Evolutionary conservation across 2,329 filamentous ascomycete genomes (phyloP).

Genomic region (Calonectria montana): DNA sequence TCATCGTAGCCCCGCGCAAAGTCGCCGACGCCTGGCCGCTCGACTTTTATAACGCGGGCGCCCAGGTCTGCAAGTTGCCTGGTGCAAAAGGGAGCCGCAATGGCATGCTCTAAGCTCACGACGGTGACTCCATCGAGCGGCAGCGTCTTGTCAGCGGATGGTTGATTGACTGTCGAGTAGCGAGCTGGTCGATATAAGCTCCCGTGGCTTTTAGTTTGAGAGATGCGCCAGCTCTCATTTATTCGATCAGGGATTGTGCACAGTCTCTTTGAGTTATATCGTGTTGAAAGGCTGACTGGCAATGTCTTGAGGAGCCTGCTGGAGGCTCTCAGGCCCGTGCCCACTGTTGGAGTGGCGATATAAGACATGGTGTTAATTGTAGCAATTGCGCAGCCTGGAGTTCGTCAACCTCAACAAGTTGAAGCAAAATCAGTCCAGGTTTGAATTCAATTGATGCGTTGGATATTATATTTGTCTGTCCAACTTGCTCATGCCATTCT

Average conservation of each 20-base stretch:
- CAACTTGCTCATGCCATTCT: background rate
- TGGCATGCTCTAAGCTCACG: conserved; percentile 65
- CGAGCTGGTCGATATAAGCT: background rate
- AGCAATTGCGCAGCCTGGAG: background rate
- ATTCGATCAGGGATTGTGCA: background rate
- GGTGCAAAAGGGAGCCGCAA: conserved; percentile 66
- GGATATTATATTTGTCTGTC: conserved; percentile 4
- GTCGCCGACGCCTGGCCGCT: conserved; percentile 62
- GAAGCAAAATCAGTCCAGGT: no score
- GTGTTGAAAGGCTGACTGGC: background rate
- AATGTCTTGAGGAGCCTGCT: background rate
- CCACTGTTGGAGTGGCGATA: background rate
- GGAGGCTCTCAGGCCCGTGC: background rate
- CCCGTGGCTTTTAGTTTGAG: background rate
- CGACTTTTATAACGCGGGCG: conserved; percentile 66
- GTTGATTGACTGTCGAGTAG: background rate
- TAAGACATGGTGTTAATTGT: background rate
- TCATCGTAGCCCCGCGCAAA: conserved; percentile 64
- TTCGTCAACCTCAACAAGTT: background rate
- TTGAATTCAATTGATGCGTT: background rate
- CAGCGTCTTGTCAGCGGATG: conserved; percentile 10
- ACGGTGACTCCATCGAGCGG: conserved; percentile 43
- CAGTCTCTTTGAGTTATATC: background rate
- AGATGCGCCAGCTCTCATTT: background rate
- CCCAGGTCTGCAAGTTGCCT: conserved; percentile 65